A percentile compares a stretch with the other conserved stretches of the same genome.
phyloP scores from a whole-genome alignment of 169 alveolate species.

The Cyclospora cayetanensis region DNA sequence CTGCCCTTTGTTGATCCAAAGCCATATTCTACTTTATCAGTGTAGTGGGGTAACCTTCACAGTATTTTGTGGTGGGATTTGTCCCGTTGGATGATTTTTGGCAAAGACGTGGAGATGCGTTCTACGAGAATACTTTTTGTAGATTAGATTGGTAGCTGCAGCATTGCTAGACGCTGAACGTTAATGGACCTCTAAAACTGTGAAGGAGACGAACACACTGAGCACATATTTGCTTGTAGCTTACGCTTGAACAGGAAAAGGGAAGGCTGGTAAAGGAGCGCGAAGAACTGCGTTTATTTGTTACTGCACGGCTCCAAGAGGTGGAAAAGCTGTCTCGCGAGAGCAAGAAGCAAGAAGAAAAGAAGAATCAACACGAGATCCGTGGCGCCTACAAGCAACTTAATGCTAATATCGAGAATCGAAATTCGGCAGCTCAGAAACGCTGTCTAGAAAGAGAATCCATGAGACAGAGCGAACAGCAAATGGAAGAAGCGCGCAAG shows the following conservation, averaged over 20 bases:
- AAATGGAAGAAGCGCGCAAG: conserved; percentile 58
- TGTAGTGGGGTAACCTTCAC: too few species aligned
- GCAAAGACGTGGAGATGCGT: too few species aligned
- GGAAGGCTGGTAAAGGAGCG: conserved; percentile 30
- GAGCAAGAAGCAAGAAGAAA: conserved; percentile 52
- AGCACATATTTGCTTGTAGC: too few species aligned
- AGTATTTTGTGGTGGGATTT: too few species aligned
- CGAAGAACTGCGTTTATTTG: conserved; percentile 51
- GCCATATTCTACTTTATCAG: too few species aligned
- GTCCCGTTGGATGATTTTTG: too few species aligned
- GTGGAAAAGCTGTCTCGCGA: conserved; percentile 51
- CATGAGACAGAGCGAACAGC: conserved; percentile 31
- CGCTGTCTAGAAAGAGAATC: background rate
- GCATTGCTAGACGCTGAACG: too few species aligned
- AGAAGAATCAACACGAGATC: conserved; percentile 11
- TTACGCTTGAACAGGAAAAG: conserved; percentile 20
- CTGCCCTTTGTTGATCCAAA: too few species aligned
- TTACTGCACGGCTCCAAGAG: conserved; percentile 49
- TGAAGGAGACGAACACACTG: too few species aligned
- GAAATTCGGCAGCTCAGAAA: conserved; percentile 33
- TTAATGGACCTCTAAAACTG: too few species aligned
- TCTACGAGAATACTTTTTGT: too few species aligned
- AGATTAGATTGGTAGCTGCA: too few species aligned
- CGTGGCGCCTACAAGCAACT: conserved; percentile 29
- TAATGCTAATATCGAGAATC: background rate